Conservation (phyloP, 495 filamentous ascomycete species). For the Viridothelium virens region DNA sequence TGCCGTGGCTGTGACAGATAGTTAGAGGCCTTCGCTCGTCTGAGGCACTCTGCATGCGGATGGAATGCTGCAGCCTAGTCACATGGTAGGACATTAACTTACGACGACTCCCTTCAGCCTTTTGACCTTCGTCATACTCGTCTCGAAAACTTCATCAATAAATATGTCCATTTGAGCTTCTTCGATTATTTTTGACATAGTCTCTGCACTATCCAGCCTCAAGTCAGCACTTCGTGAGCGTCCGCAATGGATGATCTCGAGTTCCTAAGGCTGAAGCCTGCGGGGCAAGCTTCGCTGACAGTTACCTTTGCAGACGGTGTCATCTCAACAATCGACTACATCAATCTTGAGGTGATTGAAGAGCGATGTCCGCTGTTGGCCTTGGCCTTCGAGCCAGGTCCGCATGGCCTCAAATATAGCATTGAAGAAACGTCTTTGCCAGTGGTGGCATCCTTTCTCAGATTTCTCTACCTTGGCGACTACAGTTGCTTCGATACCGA, state of each 20-base stretch:
- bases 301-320: constrained; percentile 20
- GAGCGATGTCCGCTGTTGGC: constrained; percentile 27
- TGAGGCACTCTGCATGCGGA: too few species aligned
- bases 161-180: background rate
- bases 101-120: constrained; percentile 9
- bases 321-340: constrained; percentile 19
- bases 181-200: background rate
- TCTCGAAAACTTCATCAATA: background rate
- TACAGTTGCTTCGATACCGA: constrained; percentile 22
- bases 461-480: constrained; percentile 29
- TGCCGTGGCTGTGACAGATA: background rate
- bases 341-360: constrained; percentile 23
- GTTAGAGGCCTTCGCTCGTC: too few species aligned
- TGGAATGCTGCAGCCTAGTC: constrained; percentile 1
- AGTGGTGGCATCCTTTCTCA: constrained; percentile 28
- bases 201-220: background rate
- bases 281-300: constrained; percentile 23
- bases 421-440: constrained; percentile 24
- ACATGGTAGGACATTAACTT: background rate
- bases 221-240: background rate
- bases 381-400: constrained; percentile 25
- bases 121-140: background rate
- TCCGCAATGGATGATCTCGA: constrained; percentile 16
- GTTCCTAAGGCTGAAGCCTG: constrained; percentile 15
- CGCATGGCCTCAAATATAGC: constrained; percentile 14